phyloP scores from a whole-genome alignment of 2,329 filamentous ascomycete genomes.

The Myriosclerotinia scirpicola region DNA sequence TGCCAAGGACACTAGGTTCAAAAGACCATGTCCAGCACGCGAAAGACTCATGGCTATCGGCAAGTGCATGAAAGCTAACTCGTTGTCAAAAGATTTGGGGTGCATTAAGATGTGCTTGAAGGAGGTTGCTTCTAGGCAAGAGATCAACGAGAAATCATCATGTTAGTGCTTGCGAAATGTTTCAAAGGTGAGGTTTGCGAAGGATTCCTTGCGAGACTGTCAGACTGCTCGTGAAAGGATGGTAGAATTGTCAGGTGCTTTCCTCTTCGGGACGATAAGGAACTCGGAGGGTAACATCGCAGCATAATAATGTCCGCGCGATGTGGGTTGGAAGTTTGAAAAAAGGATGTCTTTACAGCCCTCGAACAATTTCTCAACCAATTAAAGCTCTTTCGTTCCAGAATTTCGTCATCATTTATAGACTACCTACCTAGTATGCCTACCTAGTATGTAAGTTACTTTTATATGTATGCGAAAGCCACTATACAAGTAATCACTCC shows the following conservation, averaged over 20 bases:
- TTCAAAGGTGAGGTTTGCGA: conserved; percentile 15
- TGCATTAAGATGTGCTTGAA: not conserved
- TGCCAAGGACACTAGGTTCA: not conserved
- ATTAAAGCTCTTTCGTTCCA: not conserved
- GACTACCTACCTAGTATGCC: too few species aligned
- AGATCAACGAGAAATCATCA: not conserved
- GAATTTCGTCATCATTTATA: not conserved
- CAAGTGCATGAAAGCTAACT: not conserved
- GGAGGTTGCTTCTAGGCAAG: not conserved
- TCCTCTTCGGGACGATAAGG: not conserved
- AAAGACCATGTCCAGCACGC: not conserved
- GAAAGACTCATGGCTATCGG: not conserved
- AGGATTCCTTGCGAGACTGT: conserved; percentile 4
- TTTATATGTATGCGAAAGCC: not conserved
- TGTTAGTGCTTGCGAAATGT: not conserved
- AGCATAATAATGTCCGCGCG: not conserved
- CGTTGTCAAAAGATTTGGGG: not conserved
- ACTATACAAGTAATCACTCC: not conserved
- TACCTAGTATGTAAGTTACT: conserved; percentile 5
- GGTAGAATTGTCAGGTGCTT: not conserved
- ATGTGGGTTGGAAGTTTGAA: not conserved
- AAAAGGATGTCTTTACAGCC: not conserved
- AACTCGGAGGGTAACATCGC: conserved; percentile 6
- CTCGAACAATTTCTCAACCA: not conserved
- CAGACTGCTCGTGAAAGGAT: conserved; percentile 3